A percentile compares a stretch with the other conserved stretches of the same genome.
phyloP scores from a whole-genome alignment of 768 basidiomycete species.

The Rubroboletus satanas region DNA sequence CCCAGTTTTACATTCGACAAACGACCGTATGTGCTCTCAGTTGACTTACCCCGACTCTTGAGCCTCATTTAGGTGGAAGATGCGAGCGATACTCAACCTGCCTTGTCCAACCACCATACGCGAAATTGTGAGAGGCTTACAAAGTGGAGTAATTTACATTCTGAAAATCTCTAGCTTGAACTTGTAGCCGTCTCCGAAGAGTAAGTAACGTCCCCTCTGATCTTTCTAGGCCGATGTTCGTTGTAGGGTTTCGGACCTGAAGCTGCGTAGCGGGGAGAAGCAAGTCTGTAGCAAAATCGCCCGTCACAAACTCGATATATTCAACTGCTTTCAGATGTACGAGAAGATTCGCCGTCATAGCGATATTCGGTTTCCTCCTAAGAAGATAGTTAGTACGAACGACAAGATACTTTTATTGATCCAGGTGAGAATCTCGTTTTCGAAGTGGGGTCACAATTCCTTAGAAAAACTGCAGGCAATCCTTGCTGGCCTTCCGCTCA shows the following conservation, averaged over 20 bases:
- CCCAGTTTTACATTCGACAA: constrained; percentile 72
- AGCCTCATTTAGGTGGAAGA: constrained; percentile 40
- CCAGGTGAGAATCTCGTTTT: constrained; percentile 46
- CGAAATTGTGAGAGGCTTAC: constrained; percentile 54
- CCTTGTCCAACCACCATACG: constrained; percentile 52
- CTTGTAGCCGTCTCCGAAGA: constrained; percentile 63
- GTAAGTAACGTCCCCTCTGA: constrained; percentile 34
- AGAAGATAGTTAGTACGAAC: constrained; percentile 61
- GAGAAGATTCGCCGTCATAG: constrained; percentile 65
- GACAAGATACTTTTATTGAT: constrained; percentile 83
- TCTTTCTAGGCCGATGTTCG: not conserved
- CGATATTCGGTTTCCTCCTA: constrained; percentile 78
- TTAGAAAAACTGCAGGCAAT: constrained; percentile 49
- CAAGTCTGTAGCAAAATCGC: constrained; percentile 37
- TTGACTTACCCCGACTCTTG: not conserved
- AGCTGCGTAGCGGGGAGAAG: constrained; percentile 75
- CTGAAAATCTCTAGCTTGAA: constrained; percentile 49
- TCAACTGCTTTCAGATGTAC: constrained; percentile 38
- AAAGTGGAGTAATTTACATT: not conserved
- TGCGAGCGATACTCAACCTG: constrained; percentile 61
- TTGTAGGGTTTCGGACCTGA: constrained; percentile 60
- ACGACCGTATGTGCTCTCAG: constrained; percentile 46
- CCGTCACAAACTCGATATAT: not conserved
- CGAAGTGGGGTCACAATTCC: not conserved
- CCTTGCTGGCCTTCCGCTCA: constrained; percentile 67